A percentile compares a stretch with the other conserved stretches of the same genome.
These are phyloP conservation scores for Codiaeum variegatum DNA, from an alignment of 441 rosid genomes.

Conservation along the genomic window DNA sequence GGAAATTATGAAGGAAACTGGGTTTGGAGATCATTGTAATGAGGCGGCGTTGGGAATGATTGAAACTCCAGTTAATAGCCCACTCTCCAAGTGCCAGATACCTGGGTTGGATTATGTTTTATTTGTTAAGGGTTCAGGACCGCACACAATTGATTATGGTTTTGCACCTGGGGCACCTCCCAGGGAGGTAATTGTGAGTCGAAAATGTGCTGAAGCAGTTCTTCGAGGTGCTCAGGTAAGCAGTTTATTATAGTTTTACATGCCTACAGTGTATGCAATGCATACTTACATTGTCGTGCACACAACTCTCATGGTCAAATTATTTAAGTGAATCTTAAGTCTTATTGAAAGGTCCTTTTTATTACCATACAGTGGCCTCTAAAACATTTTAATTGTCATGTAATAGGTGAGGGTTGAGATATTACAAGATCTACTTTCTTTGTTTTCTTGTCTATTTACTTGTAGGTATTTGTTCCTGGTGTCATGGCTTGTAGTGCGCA, in stretches of 20 bases:
- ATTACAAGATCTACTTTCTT: conserved; percentile 11
- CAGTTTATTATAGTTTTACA: neutral
- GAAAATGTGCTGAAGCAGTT: conserved; percentile 98
- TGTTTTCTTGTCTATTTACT: conserved; percentile 26
- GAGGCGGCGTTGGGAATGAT: conserved; percentile 2
- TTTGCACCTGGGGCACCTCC: conserved; percentile 45
- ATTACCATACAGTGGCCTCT: neutral
- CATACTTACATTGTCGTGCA: neutral
- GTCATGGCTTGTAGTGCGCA: conserved; percentile 92
- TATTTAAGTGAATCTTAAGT: neutral
- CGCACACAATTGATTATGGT: conserved; percentile 64
- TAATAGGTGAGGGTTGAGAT: neutral
- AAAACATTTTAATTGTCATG: neutral
- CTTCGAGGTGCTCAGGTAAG: conserved; percentile 96
- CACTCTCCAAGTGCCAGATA: conserved; percentile 57
- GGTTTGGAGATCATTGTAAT: conserved; percentile 11
- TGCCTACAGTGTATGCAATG: neutral
- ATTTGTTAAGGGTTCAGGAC: conserved; percentile 86
- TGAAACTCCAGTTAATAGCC: conserved; percentile 9
- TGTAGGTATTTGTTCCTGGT: conserved; percentile 93
- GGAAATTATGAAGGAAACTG: conserved; percentile 36
- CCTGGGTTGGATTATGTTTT: conserved; percentile 83
- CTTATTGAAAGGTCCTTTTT: neutral
- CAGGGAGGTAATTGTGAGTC: conserved; percentile 86
- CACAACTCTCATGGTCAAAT: neutral